Conservation (phyloP, 106 monocot species). For the Dioscorea zingiberensis region DNA sequence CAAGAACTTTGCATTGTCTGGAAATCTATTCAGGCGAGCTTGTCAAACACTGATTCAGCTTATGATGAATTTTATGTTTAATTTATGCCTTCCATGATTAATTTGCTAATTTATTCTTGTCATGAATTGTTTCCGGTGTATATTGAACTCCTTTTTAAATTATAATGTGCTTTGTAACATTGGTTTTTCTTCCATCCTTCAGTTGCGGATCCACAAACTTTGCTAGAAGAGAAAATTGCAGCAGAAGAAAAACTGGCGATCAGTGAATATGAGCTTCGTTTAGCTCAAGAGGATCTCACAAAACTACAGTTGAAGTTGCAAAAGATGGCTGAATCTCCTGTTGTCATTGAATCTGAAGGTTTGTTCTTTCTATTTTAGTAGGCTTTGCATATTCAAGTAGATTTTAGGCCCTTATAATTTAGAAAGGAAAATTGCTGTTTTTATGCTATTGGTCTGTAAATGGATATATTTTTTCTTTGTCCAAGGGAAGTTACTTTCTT, state of each 20-base stretch:
- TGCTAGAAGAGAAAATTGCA: constrained; percentile 77
- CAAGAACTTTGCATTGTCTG: no score
- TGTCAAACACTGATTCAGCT: no score
- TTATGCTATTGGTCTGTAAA: no score
- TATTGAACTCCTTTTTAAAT: no score
- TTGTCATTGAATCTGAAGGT: constrained; percentile 43
- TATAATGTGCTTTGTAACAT: no score
- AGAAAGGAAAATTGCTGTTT: no score
- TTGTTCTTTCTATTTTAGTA: constrained; percentile 10
- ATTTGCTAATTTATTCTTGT: not conserved
- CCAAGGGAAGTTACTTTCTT: no score
- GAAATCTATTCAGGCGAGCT: no score
- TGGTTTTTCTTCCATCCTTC: constrained; percentile 1
- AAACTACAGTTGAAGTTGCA: constrained; percentile 73
- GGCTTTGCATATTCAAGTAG: not conserved
- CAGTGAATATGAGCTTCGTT: constrained; percentile 86
- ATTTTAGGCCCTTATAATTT: not conserved
- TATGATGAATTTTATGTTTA: no score
- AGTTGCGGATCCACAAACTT: constrained; percentile 93
- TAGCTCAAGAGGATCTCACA: constrained; percentile 83
- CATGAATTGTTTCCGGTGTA: no score
- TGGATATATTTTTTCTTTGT: no score
- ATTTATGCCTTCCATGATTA: no score
- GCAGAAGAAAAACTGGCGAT: constrained; percentile 80
- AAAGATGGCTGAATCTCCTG: constrained; percentile 35